These are phyloP conservation scores for Botrytis aclada DNA, from an alignment of 2,329 filamentous ascomycete genomes.

Conservation along the genomic window DNA sequence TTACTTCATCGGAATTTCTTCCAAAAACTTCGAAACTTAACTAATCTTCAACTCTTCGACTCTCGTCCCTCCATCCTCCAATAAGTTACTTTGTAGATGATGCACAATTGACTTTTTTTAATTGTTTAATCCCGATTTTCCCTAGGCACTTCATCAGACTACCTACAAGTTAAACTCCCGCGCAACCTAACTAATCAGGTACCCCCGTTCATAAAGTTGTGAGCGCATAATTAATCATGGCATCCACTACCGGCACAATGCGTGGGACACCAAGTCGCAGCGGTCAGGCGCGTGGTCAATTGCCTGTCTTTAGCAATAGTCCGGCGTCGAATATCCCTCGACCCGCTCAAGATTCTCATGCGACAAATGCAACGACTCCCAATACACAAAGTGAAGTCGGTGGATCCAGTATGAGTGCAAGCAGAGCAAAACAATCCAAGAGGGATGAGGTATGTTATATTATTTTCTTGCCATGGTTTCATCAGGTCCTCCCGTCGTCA, in stretches of 20 bases:
- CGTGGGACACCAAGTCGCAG: conserved; percentile 64
- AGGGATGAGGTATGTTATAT: conserved; percentile 81
- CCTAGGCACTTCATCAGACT: too few species aligned
- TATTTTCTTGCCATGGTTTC: neutral
- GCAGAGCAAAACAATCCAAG: conserved; percentile 93
- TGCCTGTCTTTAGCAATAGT: conserved; percentile 58
- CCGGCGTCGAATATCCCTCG: conserved; percentile 68
- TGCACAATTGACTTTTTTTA: neutral
- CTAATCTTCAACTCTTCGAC: neutral
- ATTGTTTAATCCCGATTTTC: neutral
- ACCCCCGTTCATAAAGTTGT: conserved; percentile 14
- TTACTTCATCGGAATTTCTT: neutral
- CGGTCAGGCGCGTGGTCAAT: conserved; percentile 54
- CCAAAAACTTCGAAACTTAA: neutral
- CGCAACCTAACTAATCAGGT: neutral
- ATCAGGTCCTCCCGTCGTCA: neutral
- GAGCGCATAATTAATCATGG: conserved; percentile 30
- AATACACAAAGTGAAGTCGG: conserved; percentile 49
- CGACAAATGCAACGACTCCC: conserved; percentile 39
- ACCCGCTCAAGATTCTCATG: conserved; percentile 61
- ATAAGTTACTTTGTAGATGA: neutral
- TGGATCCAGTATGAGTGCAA: conserved; percentile 77
- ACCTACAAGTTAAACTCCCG: neutral
- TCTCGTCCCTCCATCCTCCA: neutral
- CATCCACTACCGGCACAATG: conserved; percentile 49